Conservation (phyloP, 2,329 filamentous ascomycete genomes). For the Paecilomyces fulvus region DNA sequence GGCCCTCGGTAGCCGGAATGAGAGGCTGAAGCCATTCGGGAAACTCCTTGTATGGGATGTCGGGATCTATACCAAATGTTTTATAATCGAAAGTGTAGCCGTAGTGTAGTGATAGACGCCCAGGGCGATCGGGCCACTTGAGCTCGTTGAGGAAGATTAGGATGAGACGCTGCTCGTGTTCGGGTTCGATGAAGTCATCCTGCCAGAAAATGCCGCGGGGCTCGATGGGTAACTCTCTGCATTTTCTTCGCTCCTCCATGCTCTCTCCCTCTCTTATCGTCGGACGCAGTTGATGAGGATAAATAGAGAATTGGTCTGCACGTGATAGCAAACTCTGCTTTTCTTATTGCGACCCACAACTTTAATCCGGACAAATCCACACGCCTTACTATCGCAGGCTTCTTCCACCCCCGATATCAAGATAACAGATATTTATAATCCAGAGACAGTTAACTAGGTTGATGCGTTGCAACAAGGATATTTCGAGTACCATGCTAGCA, state of each 20-base stretch:
- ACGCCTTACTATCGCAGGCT: too few species aligned
- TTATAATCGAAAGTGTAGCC: slow-evolving; percentile 53
- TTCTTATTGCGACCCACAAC: too few species aligned
- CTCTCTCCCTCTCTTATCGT: background rate
- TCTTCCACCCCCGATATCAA: too few species aligned
- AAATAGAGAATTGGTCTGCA: background rate
- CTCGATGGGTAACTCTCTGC: background rate
- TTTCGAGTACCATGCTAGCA: too few species aligned
- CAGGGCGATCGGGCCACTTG: slow-evolving; percentile 39
- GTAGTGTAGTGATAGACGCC: slow-evolving; percentile 46
- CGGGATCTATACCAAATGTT: slow-evolving; percentile 47
- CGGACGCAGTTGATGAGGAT: background rate
- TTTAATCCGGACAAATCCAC: too few species aligned
- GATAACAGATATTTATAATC: too few species aligned
- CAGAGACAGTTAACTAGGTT: too few species aligned
- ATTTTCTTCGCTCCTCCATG: background rate
- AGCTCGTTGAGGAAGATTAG: slow-evolving; percentile 39
- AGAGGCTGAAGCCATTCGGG: slow-evolving; percentile 45
- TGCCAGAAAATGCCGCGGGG: slow-evolving; percentile 27
- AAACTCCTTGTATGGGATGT: slow-evolving; percentile 43
- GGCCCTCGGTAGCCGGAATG: slow-evolving; percentile 36
- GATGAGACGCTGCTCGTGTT: slow-evolving; percentile 40
- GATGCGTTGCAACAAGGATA: too few species aligned
- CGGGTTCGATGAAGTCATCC: slow-evolving; percentile 38
- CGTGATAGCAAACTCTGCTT: background rate